Evolutionary conservation across 805 yeast species (phyloP).

Genomic region (Kuraishia piskuri): DNA sequence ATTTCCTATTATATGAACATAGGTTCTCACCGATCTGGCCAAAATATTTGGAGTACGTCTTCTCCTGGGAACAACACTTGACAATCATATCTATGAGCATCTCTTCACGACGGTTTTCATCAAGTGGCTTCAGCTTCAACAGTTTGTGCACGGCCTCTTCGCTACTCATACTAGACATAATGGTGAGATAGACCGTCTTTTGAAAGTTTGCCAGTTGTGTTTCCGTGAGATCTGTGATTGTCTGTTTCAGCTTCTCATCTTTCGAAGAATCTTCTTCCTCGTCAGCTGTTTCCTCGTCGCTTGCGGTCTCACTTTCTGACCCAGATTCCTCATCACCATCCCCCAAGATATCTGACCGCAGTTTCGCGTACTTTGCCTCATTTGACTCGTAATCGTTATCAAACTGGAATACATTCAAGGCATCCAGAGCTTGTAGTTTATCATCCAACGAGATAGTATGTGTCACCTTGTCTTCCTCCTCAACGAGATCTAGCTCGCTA

Average conservation of each 20-base stretch:
- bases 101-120: constrained; percentile 32
- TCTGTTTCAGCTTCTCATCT: constrained; percentile 13
- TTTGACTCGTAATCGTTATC: constrained; percentile 42
- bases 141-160: constrained; percentile 92
- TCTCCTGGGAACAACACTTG: constrained; percentile 78
- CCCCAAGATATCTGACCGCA: constrained; percentile 38
- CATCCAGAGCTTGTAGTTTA: constrained; percentile 33
- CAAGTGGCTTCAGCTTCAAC: constrained; percentile 35
- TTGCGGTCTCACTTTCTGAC: constrained; percentile 8
- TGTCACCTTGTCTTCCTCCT: constrained; percentile 49
- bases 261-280: constrained; percentile 14
- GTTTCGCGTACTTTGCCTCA: constrained; percentile 37
- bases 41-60: constrained; percentile 77
- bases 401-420: constrained; percentile 37
- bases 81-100: constrained; percentile 65
- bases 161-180: constrained; percentile 85
- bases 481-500: constrained; percentile 49
- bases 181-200: constrained; percentile 68
- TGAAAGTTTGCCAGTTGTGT: constrained; percentile 55
- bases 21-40: constrained; percentile 71
- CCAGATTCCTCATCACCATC: constrained; percentile 16
- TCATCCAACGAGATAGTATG: constrained; percentile 52
- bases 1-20: constrained; percentile 36
- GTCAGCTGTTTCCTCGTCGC: constrained; percentile 12
- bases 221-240: constrained; percentile 61